These are phyloP conservation scores for Fraxinus anomala DNA, from an alignment of 257 asterid species.

Conservation along the genomic window DNA sequence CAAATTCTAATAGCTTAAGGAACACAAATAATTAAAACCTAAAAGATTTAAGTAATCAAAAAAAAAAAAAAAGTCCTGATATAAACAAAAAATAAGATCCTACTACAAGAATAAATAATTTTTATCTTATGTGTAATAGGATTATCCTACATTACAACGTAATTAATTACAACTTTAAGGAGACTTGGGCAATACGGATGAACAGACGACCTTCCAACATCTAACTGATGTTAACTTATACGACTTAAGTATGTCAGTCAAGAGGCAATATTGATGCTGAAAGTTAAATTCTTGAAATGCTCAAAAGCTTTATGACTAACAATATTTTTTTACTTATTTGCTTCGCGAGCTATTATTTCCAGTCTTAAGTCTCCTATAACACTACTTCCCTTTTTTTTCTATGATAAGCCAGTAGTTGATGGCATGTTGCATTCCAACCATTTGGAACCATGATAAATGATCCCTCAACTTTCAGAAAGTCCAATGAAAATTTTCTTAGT, in stretches of 20 bases:
- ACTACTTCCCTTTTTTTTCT: neutral
- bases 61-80: too few species aligned
- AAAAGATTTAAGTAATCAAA: too few species aligned
- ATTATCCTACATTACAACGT: neutral
- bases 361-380: neutral
- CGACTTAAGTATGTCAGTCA: neutral
- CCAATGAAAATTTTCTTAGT: conserved; percentile 53
- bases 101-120: too few species aligned
- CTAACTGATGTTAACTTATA: neutral
- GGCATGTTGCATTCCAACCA: neutral
- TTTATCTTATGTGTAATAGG: too few species aligned
- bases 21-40: too few species aligned
- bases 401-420: neutral
- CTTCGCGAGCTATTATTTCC: neutral
- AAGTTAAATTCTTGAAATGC: neutral
- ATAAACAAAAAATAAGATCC: too few species aligned
- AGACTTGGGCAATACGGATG: neutral
- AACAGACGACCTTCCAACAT: neutral
- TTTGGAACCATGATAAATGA: neutral
- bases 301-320: neutral
- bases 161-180: neutral
- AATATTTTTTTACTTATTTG: neutral
- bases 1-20: too few species aligned
- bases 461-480: conserved; percentile 43
- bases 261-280: neutral